Evolutionary conservation across 305 asterid genomes (phyloP).

Genomic region (Solanum hybrid): DNA sequence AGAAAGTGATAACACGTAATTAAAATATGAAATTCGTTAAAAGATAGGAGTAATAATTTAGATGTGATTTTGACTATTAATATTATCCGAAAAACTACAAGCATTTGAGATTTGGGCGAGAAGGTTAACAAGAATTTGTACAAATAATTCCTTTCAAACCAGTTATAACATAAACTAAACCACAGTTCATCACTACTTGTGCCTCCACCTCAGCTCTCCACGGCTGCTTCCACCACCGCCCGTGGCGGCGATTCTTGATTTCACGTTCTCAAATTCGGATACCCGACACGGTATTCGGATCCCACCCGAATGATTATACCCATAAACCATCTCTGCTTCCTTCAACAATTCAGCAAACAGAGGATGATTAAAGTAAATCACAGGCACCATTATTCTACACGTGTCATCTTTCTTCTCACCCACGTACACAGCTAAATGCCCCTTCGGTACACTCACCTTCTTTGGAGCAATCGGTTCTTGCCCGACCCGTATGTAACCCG

Average conservation of each 20-base stretch:
- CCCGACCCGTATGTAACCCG: conserved; percentile 22
- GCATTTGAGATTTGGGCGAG: neutral
- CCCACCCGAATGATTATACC: conserved; percentile 55
- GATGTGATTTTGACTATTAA: neutral
- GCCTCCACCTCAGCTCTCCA: neutral
- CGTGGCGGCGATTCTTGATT: conserved; percentile 47
- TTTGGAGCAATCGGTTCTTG: conserved; percentile 11
- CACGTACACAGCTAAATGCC: conserved; percentile 60
- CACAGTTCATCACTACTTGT: neutral
- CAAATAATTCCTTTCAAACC: neutral
- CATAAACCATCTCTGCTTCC: conserved; percentile 46
- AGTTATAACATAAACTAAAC: neutral
- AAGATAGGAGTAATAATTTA: neutral
- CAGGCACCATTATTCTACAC: conserved; percentile 54
- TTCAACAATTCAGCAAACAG: conserved; percentile 41
- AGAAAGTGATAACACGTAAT: neutral
- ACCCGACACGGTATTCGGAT: conserved; percentile 60
- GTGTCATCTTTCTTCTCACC: conserved; percentile 38
- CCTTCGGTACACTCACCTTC: conserved; percentile 25
- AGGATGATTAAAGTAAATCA: conserved; percentile 50
- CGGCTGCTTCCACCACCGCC: conserved; percentile 16
- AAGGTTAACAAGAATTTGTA: neutral
- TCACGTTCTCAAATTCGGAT: conserved; percentile 44
- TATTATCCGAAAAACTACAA: neutral
- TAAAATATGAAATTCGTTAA: neutral